Base-by-base conservation (phyloP, 176 grass and related monocot genomes). In the Microstegium vimineum region DNA sequence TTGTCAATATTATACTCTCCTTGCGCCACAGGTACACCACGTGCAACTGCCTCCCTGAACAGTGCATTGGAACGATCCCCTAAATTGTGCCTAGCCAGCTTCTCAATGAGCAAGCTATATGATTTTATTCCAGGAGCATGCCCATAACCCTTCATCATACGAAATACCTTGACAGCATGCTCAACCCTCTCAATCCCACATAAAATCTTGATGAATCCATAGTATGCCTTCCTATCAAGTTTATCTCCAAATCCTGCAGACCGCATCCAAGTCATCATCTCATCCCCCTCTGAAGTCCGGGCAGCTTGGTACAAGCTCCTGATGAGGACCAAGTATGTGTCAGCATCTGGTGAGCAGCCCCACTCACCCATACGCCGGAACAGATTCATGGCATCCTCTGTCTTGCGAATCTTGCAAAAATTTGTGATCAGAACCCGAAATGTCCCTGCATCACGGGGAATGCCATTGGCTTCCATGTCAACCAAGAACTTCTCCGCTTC, bases 161-260 rank as follows among this genome's bases (percentile, higher is more conserved):
- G 82, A 72, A 99, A 99, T 26, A 99, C 86, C 81, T 99, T 99
- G 65, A 99, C 76, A 45, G 96, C 93, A 88, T 95, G 93, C 73
- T 99, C 96, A 84, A 94, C 93, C 69, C 96, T 89, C 77, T 99
- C 93, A 65, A 99, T 99, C 14, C 93, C 96, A 88, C 96, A 99
- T 67, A 99, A 95, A 51, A 95, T 86, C 74, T 99, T 99, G 64
- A 95, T 82, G 76, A 99, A 99, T 4, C 93, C 89, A 82, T 92
- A 99, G 81, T 99, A 94, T 0, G 85, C 85, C 74, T 99, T 99
- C 57, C 91, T 84, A 84, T 99, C 96, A 35, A 99, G 93, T 68
- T 89, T 86, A 74, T 95, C 87, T 26, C 87, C 74, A 31, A 99
- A 95, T 61, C 91, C 96, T 13, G 89, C 91, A 40, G 96, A 89